A percentile compares a stretch with the other conserved stretches of the same genome.
Evolutionary conservation across 192 early-diverging fungal species (phyloP).

Genomic region (Linnemannia hyalina): DNA sequence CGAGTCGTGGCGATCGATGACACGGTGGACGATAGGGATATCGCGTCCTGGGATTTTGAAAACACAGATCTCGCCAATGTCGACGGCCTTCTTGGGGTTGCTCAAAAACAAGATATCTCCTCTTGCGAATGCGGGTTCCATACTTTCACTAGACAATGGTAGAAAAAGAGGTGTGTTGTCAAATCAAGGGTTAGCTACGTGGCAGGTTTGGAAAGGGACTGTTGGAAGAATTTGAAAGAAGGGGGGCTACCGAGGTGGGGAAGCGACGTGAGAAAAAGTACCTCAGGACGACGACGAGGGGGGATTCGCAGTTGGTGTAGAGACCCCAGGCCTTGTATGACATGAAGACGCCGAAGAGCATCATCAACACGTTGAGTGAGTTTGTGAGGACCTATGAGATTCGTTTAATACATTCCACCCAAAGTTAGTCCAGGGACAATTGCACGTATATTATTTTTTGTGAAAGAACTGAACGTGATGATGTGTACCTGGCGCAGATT

Average conservation of each 20-base stretch:
- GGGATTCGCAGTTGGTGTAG: constrained; percentile 91
- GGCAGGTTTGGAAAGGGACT: not conserved
- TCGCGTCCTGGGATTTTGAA: constrained; percentile 90
- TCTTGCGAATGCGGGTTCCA: constrained; percentile 96
- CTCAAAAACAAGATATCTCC: constrained; percentile 94
- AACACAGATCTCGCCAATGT: constrained; percentile 94
- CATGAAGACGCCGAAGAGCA: constrained; percentile 94
- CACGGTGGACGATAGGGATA: constrained; percentile 97
- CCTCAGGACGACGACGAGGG: constrained; percentile 97
- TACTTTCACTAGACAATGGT: constrained; percentile 77
- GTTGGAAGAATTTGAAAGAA: not conserved
- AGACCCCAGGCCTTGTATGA: constrained; percentile 95
- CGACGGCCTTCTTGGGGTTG: constrained; percentile 78
- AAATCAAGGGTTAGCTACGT: not conserved
- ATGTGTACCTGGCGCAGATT: constrained; percentile 40
- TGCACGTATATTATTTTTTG: not conserved
- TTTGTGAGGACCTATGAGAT: constrained; percentile 44
- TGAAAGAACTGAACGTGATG: not conserved
- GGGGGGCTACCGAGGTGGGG: not conserved
- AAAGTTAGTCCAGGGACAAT: constrained; percentile 3
- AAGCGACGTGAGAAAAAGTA: constrained; percentile 16
- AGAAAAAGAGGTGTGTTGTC: not conserved
- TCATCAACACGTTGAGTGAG: constrained; percentile 88
- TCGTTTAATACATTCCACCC: not conserved
- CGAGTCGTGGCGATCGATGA: constrained; percentile 93